Evolutionary conservation across 306 rosid species (phyloP).

Genomic region (Ziziphus jujuba): DNA sequence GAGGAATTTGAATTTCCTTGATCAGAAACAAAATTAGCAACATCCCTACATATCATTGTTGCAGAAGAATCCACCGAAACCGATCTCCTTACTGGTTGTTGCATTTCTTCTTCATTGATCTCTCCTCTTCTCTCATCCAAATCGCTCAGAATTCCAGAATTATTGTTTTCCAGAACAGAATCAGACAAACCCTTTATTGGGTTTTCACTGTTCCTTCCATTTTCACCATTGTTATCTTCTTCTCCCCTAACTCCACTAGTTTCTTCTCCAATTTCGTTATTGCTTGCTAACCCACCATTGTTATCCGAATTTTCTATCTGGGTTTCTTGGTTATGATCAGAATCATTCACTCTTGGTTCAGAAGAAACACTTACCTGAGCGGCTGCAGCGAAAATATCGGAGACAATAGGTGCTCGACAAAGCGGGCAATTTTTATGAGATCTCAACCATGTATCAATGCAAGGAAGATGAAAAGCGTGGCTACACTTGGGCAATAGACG

Average conservation of each 20-base stretch:
- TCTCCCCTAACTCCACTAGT: conserved; percentile 17
- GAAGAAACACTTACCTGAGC: conserved; percentile 1
- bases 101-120: conserved; percentile 24
- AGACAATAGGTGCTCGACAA: conserved; percentile 49
- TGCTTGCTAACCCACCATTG: conserved; percentile 8
- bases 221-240: conserved; percentile 23
- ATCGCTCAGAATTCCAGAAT: conserved; percentile 24
- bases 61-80: conserved; percentile 45
- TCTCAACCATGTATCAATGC: conserved; percentile 50
- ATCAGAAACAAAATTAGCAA: conserved; percentile 26
- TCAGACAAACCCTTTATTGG: conserved; percentile 16
- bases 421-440: conserved; percentile 52
- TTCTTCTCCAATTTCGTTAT: conserved; percentile 25
- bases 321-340: conserved; percentile 18
- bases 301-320: conserved; percentile 26
- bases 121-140: conserved; percentile 20
- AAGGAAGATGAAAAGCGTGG: conserved; percentile 55
- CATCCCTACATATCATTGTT: conserved; percentile 22
- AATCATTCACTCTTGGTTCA: conserved; percentile 23
- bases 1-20: conserved; percentile 29
- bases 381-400: conserved; percentile 16
- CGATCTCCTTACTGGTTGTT: conserved; percentile 41
- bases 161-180: conserved; percentile 19
- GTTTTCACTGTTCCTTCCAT: conserved; percentile 13
- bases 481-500: conserved; percentile 73